Base-by-base conservation (phyloP, 768 basidiomycete species). In the Candolleomyces efflorescens region DNA sequence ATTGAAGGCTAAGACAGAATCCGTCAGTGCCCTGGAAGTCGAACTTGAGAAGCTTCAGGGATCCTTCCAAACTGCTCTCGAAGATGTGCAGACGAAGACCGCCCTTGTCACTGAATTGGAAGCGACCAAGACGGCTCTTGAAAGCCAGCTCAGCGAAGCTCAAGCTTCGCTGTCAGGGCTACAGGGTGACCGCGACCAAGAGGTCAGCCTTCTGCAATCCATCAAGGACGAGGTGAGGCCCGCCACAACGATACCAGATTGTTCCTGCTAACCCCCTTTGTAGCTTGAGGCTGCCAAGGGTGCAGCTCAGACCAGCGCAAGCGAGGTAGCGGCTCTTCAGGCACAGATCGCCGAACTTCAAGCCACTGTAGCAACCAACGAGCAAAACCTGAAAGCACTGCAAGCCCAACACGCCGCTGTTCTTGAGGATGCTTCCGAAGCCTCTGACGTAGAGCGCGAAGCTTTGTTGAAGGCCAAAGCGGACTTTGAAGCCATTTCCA, bases 381-480 rank as follows among this genome's bases (percentile, higher is more conserved):
- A 83, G 59, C 79, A 79, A 60, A 78, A 78, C 43, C 67, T 90
- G 17, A 80, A 82, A 26, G 70, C 70, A 3, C 70, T 87, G 17
- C 77, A 80, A 59, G 64, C 73, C 12, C 75, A 76, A 2, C 77
- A 81, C 23, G 77, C 78, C 13, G 69, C 78, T 5, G 73, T 76
- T 13, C 66, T 73, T 3, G 69, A 76, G 1, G 76, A 74, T 26
- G 75, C 80, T 0, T 69, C 77, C 1, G 75, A 77, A 15, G 82
- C 83, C 15, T 82, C 82, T n/a, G 75, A 80, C 45, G 70, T 77
- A 41, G 86, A 90, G 60, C 85, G 78, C 18, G 86, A 86, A 63
- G 82, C 83, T 20, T 75, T 90, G 26, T 64, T 82, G 18, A 84
- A 84, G 64, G 86, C 84, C 12, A 83, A 85, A 62, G 80, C 79